Evolutionary conservation across 176 grass and related monocot genomes (phyloP).

Genomic region (Oryza meyeriana): DNA sequence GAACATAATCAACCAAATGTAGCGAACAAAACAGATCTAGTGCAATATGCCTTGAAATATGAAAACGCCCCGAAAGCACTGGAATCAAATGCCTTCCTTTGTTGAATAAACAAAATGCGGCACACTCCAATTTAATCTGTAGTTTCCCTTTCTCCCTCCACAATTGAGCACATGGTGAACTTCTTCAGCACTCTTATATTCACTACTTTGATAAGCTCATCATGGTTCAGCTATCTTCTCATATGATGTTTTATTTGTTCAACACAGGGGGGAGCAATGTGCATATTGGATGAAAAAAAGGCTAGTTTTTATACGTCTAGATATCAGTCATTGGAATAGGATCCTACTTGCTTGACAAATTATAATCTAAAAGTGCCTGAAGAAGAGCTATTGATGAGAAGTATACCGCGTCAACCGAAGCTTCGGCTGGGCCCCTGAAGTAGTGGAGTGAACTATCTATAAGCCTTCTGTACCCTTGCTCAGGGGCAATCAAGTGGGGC

Average conservation of each 20-base stretch:
- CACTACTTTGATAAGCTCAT: background rate
- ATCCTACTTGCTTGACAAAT: background rate
- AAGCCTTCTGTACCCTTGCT: constrained; percentile 95
- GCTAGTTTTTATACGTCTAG: constrained; percentile 5
- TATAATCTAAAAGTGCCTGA: constrained; percentile 16
- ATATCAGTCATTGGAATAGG: constrained; percentile 3
- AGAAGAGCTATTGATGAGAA: constrained; percentile 24
- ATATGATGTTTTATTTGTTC: constrained; percentile 9
- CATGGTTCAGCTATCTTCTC: background rate
- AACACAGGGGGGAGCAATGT: background rate
- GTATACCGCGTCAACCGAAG: constrained; percentile 90
- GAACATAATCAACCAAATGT: constrained; percentile 10
- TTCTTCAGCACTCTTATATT: background rate
- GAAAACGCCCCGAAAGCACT: constrained; percentile 5
- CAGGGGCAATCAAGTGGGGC: constrained; percentile 97
- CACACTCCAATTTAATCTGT: background rate
- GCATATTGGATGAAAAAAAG: background rate
- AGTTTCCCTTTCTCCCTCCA: background rate
- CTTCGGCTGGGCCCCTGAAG: constrained; percentile 97
- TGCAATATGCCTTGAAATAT: background rate
- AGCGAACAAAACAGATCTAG: background rate
- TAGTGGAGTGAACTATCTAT: constrained; percentile 99
- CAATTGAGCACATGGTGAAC: background rate
- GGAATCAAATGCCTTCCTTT: background rate
- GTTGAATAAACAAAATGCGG: background rate